Percentiles rank a stretch among this genome's conserved stretches.
Evolutionary conservation across 2,329 filamentous ascomycete species (phyloP).

Genomic region (Hortaea werneckii): DNA sequence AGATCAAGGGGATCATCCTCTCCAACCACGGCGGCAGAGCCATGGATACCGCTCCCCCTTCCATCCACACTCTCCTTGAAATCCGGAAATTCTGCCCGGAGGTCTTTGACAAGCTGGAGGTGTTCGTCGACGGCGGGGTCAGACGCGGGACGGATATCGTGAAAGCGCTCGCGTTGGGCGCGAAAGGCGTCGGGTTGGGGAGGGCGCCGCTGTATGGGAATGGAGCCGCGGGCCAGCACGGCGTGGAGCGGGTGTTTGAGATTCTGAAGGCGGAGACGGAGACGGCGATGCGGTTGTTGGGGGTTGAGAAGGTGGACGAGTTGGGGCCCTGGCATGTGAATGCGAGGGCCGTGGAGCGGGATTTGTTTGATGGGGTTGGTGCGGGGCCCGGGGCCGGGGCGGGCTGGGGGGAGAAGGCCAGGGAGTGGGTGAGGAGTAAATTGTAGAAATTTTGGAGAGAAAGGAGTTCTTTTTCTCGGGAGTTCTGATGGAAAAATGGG

Average conservation of each 20-base stretch:
- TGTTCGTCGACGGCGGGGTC: constrained; percentile 81
- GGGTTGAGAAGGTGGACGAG: constrained; percentile 62
- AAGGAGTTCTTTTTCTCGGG: no score
- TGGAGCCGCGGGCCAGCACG: constrained; percentile 53
- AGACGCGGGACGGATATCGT: constrained; percentile 79
- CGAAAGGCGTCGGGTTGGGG: constrained; percentile 72
- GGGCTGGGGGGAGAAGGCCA: constrained; percentile 50
- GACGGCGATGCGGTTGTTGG: constrained; percentile 61
- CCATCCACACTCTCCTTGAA: constrained; percentile 82
- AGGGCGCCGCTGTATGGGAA: constrained; percentile 66
- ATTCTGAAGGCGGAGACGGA: constrained; percentile 57
- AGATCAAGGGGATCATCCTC: constrained; percentile 60
- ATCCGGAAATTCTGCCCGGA: constrained; percentile 80
- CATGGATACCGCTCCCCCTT: constrained; percentile 77
- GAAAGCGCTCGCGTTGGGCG: constrained; percentile 80
- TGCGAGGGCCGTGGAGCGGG: constrained; percentile 65
- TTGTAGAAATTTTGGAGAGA: no score
- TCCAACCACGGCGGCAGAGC: constrained; percentile 89
- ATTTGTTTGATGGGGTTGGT: constrained; percentile 67
- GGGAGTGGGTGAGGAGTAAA: constrained; percentile 30
- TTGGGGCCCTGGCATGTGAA: constrained; percentile 73
- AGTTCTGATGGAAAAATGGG: no score
- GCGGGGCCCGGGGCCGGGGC: constrained; percentile 30
- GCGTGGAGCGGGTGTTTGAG: constrained; percentile 55
- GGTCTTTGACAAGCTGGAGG: constrained; percentile 55